Evolutionary conservation across 1,139 yeast genomes (phyloP).

Genomic region (Suhomyces maxii): DNA sequence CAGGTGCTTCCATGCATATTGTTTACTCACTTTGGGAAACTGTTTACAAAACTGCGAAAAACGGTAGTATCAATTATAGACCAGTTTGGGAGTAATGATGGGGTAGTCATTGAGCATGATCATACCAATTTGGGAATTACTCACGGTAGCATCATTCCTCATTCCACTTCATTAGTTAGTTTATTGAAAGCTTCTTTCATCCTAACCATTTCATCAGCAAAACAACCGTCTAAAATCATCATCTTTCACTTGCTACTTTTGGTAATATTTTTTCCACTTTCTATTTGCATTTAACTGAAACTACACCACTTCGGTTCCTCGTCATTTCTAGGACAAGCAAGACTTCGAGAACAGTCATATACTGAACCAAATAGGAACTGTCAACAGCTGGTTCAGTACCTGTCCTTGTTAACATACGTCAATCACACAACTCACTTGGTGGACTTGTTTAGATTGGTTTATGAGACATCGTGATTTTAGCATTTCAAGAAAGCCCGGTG

Average conservation of each 20-base stretch:
- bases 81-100: not conserved
- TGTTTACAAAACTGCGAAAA: slow-evolving; percentile 1
- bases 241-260: too few relatives aligned
- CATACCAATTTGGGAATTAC: not conserved
- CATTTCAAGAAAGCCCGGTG: slow-evolving; percentile 5
- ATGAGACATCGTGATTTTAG: slow-evolving; percentile 12
- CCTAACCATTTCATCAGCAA: too few relatives aligned
- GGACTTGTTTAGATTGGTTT: not conserved
- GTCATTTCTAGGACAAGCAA: too few relatives aligned
- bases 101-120: not conserved
- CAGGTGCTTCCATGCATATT: not conserved
- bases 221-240: too few relatives aligned
- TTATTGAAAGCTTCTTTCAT: not conserved
- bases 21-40: not conserved
- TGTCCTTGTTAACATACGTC: too few relatives aligned
- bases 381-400: too few relatives aligned
- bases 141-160: not conserved
- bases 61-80: not conserved
- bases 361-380: too few relatives aligned
- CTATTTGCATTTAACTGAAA: too few relatives aligned
- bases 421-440: not conserved
- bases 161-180: not conserved
- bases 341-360: too few relatives aligned
- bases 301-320: too few relatives aligned
- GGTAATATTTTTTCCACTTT: too few relatives aligned